Evolutionary conservation across 257 asterid species (phyloP).

Genomic region (Petunia secreta): DNA sequence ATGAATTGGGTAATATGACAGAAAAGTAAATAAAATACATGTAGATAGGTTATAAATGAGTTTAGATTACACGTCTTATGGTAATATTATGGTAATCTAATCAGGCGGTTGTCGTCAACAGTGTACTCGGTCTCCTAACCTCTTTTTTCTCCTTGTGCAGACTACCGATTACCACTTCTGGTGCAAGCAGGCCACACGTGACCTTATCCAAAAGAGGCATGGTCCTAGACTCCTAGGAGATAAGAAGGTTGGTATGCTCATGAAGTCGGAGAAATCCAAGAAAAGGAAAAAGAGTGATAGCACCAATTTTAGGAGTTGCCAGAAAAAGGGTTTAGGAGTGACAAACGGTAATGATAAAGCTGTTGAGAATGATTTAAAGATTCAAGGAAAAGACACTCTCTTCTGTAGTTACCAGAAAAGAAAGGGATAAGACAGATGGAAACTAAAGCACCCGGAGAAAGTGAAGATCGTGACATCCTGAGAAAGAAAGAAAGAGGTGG

Average conservation of each 20-base stretch:
- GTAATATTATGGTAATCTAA: no score
- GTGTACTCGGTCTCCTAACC: no score
- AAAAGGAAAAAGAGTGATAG: neutral
- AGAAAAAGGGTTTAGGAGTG: neutral
- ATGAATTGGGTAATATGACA: no score
- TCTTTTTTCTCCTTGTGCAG: no score
- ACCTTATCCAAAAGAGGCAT: neutral
- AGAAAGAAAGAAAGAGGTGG: neutral
- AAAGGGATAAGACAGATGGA: neutral
- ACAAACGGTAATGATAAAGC: neutral
- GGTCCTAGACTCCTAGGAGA: conserved; percentile 8
- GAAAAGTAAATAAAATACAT: no score
- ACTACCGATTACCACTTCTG: no score
- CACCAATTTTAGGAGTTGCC: neutral
- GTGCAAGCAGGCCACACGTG: no score
- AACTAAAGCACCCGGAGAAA: neutral
- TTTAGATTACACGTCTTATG: no score
- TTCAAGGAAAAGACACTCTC: neutral
- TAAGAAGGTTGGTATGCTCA: conserved; percentile 18
- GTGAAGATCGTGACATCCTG: neutral
- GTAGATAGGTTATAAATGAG: no score
- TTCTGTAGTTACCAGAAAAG: neutral
- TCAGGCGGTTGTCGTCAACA: no score
- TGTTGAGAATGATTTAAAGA: neutral
- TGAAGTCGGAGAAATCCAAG: neutral